Base-by-base conservation (phyloP, 164 flowering plant genomes). In the Paratinospora sagittata region DNA sequence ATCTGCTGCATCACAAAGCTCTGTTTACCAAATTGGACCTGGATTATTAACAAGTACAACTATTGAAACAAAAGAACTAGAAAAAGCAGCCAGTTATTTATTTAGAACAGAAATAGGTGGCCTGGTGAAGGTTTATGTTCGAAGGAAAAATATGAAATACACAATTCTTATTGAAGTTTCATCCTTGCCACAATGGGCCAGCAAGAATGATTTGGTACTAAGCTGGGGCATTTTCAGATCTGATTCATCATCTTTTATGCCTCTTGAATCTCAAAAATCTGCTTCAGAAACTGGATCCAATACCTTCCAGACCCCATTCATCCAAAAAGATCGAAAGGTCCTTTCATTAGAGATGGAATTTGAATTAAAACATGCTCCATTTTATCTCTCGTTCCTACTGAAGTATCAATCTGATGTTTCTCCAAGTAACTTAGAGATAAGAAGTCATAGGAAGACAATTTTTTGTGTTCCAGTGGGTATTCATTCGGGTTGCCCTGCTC, bases 381-480 rank as follows among this genome's bases (percentile, higher is more conserved):
- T 88, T 71, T 89, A 87, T 74, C 74, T 95, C n/a, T 92, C 97
- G 43, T 87, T 90, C 77, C 60, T 84, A 17, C 78, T 92, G 66
- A 81, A 79, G 61, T 70, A 67, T 52, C 57, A 73, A 19, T 19
- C 65, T 47, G 78, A 73, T 65, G 65, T 68, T 66, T 73, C 74
- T 69, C 47, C 76, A 13, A 65, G 58, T 66, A 73, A 72, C 17
- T 63, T 62, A 52, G 85, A 76, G 60, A 86, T 92, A 63, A 86
- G 79, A 80, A 90, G 81, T 74, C 92, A 92, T 45, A 84, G 84
- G 75, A 81, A 84, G 47, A 77, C 81, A 70, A 84, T 80, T 3
- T 95, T 95, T 74, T 79, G 85, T 82, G 92, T 92, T 34, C 97
- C 97, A 13, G 88, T 92, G 74, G 97, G 99, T 73, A 82, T 92